Evolutionary conservation across 73 alveolate genomes (phyloP).

Genomic region (Tetrahymena borealis): DNA sequence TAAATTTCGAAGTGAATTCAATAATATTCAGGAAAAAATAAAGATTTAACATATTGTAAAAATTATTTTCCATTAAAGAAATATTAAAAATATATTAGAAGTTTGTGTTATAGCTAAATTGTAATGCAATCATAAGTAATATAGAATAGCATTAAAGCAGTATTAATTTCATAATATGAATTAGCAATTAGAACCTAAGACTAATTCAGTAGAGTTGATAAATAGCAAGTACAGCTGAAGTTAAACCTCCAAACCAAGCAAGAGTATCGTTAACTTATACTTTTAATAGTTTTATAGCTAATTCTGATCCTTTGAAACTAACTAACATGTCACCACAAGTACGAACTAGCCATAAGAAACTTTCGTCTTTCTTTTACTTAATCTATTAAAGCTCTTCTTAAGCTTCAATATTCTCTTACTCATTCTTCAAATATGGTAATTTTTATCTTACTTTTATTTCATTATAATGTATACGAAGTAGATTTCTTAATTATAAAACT

Average conservation of each 20-base stretch:
- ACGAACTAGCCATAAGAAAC: neutral
- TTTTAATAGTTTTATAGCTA: neutral
- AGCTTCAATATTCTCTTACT: neutral
- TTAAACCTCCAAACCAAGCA: neutral
- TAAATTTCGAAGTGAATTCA: too few species aligned
- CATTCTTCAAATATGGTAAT: neutral
- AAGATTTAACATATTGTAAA: too few species aligned
- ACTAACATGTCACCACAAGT: constrained; percentile 1
- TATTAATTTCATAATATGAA: too few species aligned
- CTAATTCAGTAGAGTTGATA: neutral
- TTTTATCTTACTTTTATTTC: neutral
- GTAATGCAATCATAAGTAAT: too few species aligned
- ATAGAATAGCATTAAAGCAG: too few species aligned
- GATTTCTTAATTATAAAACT: neutral
- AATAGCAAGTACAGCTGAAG: neutral
- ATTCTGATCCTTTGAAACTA: neutral
- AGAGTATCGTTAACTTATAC: neutral
- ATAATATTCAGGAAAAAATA: too few species aligned
- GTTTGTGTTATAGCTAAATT: too few species aligned
- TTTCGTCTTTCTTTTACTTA: neutral
- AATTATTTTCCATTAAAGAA: too few species aligned
- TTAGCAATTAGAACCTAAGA: too few species aligned
- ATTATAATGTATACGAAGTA: neutral
- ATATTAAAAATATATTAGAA: too few species aligned
- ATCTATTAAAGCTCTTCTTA: neutral